Percentiles rank a stretch among this genome's conserved stretches.
Conservation (phyloP, 2,329 filamentous ascomycete species). For the Stagonosporopsis chrysanthemi region DNA sequence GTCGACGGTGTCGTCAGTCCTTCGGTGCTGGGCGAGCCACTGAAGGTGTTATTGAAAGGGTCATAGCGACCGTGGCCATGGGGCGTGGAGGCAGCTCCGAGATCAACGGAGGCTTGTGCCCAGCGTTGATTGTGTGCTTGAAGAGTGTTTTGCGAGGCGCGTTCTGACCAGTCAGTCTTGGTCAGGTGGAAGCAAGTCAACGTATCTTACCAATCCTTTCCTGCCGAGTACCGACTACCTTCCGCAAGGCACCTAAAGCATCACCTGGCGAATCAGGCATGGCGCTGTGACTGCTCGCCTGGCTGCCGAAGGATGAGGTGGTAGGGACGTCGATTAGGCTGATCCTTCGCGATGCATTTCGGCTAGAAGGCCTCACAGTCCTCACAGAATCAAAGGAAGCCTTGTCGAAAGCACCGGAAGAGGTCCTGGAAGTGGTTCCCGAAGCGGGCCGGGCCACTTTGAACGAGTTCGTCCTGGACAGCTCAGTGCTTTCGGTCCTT, state of each 20-base stretch:
- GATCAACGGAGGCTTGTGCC: conserved; percentile 54
- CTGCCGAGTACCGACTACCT: conserved; percentile 49
- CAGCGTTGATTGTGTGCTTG: conserved; percentile 56
- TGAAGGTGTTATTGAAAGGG: conserved; percentile 49
- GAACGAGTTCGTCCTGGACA: conserved; percentile 41
- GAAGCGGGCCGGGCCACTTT: conserved; percentile 46
- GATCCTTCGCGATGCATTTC: conserved; percentile 38
- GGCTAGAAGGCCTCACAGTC: conserved; percentile 30
- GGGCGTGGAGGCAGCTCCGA: conserved; percentile 30
- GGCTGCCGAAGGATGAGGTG: conserved; percentile 27
- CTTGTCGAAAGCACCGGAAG: conserved; percentile 42
- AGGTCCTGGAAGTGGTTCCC: conserved; percentile 25
- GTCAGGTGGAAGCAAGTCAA: background rate
- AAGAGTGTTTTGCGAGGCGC: conserved; percentile 47
- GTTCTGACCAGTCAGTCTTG: conserved; percentile 27
- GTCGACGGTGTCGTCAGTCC: conserved; percentile 60
- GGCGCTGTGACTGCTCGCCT: conserved; percentile 31
- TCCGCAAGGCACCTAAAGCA: conserved; percentile 51
- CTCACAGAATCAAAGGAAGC: conserved; percentile 42
- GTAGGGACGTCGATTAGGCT: conserved; percentile 46
- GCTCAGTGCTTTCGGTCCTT: conserved; percentile 39
- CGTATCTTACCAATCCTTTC: conserved; percentile 43
- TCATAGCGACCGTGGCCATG: conserved; percentile 38
- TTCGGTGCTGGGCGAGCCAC: conserved; percentile 57
- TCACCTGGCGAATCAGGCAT: conserved; percentile 48